A percentile compares a stretch with the other conserved stretches of the same genome.
Evolutionary conservation across 768 basidiomycete genomes (phyloP).

Genomic region (Naganishia friedmannii): DNA sequence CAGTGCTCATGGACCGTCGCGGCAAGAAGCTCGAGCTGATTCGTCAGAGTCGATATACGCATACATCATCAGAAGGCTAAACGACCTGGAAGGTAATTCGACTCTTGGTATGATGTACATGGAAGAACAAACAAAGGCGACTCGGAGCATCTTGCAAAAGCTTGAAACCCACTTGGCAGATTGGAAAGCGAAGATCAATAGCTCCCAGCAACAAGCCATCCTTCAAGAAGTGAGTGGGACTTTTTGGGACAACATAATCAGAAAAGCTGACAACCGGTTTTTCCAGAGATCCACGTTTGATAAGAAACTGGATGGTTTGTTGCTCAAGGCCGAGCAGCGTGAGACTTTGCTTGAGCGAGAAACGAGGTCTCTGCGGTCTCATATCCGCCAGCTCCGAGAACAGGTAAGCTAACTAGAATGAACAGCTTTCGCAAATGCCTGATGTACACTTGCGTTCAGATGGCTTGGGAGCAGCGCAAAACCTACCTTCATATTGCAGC

Average conservation of each 20-base stretch:
- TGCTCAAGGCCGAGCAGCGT: slow-evolving; percentile 61
- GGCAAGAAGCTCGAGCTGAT: slow-evolving; percentile 35
- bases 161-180: slow-evolving; percentile 41
- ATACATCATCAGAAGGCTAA: slow-evolving; percentile 89
- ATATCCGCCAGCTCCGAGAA: slow-evolving; percentile 70
- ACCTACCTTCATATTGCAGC: slow-evolving; percentile 78
- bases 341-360: slow-evolving; percentile 67
- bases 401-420: slow-evolving; percentile 60
- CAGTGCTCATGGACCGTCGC: neutral
- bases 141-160: slow-evolving; percentile 67
- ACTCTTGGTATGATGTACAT: slow-evolving; percentile 80
- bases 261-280: neutral
- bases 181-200: slow-evolving; percentile 38
- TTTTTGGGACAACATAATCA: neutral
- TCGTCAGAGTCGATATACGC: slow-evolving; percentile 83
- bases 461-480: slow-evolving; percentile 81
- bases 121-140: slow-evolving; percentile 76
- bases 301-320: slow-evolving; percentile 67
- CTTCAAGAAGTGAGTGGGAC: slow-evolving; percentile 41
- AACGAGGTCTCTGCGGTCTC: slow-evolving; percentile 64
- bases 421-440: neutral
- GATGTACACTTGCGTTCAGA: slow-evolving; percentile 54
- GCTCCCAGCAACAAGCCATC: slow-evolving; percentile 37
- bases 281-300: slow-evolving; percentile 44
- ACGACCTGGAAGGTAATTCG: slow-evolving; percentile 78